Percentiles rank a stretch among this genome's conserved stretches.
phyloP scores from a whole-genome alignment of 148 eudicot genomes.

The Fagopyrum homotropicum region DNA sequence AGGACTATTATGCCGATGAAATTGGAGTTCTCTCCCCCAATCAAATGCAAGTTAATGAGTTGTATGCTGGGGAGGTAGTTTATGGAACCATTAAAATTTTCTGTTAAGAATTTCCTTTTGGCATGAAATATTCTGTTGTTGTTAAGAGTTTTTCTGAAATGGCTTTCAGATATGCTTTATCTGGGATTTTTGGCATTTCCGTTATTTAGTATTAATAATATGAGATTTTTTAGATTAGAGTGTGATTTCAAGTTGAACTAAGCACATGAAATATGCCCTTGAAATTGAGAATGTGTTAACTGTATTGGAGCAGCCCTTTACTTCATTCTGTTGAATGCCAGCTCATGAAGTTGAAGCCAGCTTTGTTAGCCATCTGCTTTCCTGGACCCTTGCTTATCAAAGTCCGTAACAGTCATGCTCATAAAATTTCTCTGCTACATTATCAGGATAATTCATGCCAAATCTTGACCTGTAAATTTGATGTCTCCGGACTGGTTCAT shows the following conservation, averaged over 20 bases:
- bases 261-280: neutral
- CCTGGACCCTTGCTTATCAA: neutral
- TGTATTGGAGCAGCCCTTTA: neutral
- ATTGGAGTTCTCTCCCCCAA: conserved; percentile 92
- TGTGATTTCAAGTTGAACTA: neutral
- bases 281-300: neutral
- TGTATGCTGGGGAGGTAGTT: conserved; percentile 92
- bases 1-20: conserved; percentile 97
- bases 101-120: neutral
- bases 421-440: neutral
- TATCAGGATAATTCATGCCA: neutral
- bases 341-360: neutral
- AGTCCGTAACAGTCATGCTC: neutral
- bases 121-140: neutral
- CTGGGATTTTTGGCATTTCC: neutral
- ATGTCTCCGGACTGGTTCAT: neutral
- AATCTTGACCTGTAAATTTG: neutral
- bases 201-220: neutral
- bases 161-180: neutral
- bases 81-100: neutral
- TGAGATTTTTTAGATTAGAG: neutral
- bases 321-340: neutral
- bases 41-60: conserved; percentile 78
- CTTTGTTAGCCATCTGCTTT: neutral
- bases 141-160: neutral